Percentiles rank a stretch among this genome's conserved stretches.
Conservation (phyloP, 768 basidiomycete genomes). For the Ramaria sp. region DNA sequence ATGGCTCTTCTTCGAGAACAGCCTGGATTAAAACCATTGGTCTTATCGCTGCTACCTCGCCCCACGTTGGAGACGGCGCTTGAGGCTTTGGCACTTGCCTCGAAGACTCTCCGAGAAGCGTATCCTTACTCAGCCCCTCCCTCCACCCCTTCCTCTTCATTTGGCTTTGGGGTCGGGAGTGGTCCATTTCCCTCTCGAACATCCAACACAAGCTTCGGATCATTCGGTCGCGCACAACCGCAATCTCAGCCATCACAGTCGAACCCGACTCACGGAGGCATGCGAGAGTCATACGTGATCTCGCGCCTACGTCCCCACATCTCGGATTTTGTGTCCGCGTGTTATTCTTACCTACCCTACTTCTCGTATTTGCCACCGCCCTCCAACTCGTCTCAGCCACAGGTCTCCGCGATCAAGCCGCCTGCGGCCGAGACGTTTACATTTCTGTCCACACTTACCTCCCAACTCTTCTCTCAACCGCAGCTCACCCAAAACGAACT, state of each 20-base stretch:
- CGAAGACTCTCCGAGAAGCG: slow-evolving; percentile 68
- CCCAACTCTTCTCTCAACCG: slow-evolving; percentile 59
- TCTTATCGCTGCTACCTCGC: slow-evolving; percentile 74
- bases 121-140: slow-evolving; percentile 62
- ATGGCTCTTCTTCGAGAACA: slow-evolving; percentile 56
- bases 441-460: slow-evolving; percentile 59
- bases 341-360: slow-evolving; percentile 76
- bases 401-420: slow-evolving; percentile 34
- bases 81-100: slow-evolving; percentile 55
- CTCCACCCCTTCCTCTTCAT: slow-evolving; percentile 24
- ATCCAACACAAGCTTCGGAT: slow-evolving; percentile 20
- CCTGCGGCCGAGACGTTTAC: slow-evolving; percentile 68
- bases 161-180: slow-evolving; percentile 20
- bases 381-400: slow-evolving; percentile 25
- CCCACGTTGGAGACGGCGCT: slow-evolving; percentile 69
- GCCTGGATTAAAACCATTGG: slow-evolving; percentile 58
- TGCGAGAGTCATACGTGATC: slow-evolving; percentile 74
- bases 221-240: slow-evolving; percentile 11
- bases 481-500: slow-evolving; percentile 52
- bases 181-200: slow-evolving; percentile 13
- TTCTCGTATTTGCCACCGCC: slow-evolving; percentile 49
- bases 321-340: slow-evolving; percentile 65
- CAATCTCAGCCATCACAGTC: slow-evolving; percentile 13
- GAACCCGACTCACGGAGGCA: slow-evolving; percentile 33
- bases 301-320: slow-evolving; percentile 69